Evolutionary conservation across 176 grass and related monocot species (phyloP).

Genomic region (Eleusine coracana): DNA sequence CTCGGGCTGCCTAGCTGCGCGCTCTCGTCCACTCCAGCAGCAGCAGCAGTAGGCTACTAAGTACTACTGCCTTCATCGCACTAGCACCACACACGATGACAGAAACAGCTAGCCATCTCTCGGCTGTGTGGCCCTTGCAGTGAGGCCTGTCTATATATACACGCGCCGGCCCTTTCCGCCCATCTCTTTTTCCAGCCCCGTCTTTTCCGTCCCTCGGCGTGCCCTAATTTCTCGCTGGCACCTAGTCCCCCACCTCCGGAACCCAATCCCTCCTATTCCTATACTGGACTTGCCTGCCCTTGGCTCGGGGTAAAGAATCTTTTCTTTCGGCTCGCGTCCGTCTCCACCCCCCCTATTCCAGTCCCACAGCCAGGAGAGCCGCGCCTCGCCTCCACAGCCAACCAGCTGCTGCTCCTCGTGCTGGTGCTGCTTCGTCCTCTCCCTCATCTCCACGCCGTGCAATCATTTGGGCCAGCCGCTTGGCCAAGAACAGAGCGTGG

Average conservation of each 20-base stretch:
- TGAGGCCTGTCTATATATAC: constrained; percentile 52
- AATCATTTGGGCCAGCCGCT: constrained; percentile 1
- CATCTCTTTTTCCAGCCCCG: constrained; percentile 41
- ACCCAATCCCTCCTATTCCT: not conserved
- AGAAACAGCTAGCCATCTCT: too few species aligned
- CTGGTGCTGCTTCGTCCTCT: not conserved
- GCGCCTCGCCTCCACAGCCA: not conserved
- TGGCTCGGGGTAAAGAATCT: constrained; percentile 37
- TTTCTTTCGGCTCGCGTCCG: constrained; percentile 46
- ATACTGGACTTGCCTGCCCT: not conserved
- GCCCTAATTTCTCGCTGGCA: constrained; percentile 68
- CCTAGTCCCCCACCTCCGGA: constrained; percentile 37
- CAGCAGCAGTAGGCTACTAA: too few species aligned
- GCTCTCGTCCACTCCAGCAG: not conserved
- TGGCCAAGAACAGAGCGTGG: not conserved
- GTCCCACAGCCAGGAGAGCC: too few species aligned
- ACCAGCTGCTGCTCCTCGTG: not conserved
- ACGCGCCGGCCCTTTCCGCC: constrained; percentile 33
- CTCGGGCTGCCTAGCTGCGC: not conserved
- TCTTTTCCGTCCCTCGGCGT: constrained; percentile 46
- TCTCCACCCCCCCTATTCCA: not conserved
- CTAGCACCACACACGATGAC: too few species aligned
- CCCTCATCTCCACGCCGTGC: not conserved
- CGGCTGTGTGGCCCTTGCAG: too few species aligned
- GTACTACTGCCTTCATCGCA: too few species aligned